Evolutionary conservation across 495 filamentous ascomycete species (phyloP).

Genomic region (Aspergillus baeticus): DNA sequence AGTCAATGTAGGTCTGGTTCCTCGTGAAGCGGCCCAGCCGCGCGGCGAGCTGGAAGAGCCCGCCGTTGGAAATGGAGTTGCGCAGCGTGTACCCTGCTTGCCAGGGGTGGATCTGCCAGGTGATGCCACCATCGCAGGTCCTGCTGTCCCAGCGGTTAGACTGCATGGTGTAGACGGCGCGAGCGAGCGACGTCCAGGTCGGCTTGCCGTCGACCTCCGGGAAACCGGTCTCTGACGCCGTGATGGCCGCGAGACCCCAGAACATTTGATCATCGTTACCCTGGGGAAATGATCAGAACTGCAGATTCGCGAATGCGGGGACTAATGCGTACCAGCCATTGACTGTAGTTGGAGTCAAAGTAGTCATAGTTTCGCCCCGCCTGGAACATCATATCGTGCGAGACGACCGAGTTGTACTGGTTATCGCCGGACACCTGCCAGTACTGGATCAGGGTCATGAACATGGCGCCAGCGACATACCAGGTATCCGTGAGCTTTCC

Average conservation of each 20-base stretch:
- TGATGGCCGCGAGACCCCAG: slow-evolving; percentile 52
- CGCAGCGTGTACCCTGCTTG: slow-evolving; percentile 58
- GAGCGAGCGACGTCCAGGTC: slow-evolving; percentile 67
- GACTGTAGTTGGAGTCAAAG: slow-evolving; percentile 34
- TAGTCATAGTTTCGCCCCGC: slow-evolving; percentile 42
- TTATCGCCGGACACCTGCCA: slow-evolving; percentile 50
- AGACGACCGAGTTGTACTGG: slow-evolving; percentile 43
- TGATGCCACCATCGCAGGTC: slow-evolving; percentile 45
- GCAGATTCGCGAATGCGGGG: background rate
- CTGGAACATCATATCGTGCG: slow-evolving; percentile 44
- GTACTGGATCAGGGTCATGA: slow-evolving; percentile 46
- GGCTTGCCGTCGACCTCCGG: slow-evolving; percentile 47
- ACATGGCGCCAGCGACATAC: slow-evolving; percentile 52
- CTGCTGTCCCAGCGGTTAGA: slow-evolving; percentile 44
- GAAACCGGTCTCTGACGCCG: slow-evolving; percentile 46
- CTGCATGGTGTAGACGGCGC: slow-evolving; percentile 71
- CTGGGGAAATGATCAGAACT: slow-evolving; percentile 9
- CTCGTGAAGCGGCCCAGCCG: slow-evolving; percentile 64
- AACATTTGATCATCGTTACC: slow-evolving; percentile 55
- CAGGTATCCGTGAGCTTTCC: slow-evolving; percentile 42
- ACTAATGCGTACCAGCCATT: slow-evolving; percentile 22
- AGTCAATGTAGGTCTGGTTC: slow-evolving; percentile 60
- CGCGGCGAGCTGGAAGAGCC: slow-evolving; percentile 62
- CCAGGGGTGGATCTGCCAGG: slow-evolving; percentile 49
- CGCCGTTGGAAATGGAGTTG: slow-evolving; percentile 65